Conservation (phyloP, 345 rosid species). For the Gossypium ekmanianum region DNA sequence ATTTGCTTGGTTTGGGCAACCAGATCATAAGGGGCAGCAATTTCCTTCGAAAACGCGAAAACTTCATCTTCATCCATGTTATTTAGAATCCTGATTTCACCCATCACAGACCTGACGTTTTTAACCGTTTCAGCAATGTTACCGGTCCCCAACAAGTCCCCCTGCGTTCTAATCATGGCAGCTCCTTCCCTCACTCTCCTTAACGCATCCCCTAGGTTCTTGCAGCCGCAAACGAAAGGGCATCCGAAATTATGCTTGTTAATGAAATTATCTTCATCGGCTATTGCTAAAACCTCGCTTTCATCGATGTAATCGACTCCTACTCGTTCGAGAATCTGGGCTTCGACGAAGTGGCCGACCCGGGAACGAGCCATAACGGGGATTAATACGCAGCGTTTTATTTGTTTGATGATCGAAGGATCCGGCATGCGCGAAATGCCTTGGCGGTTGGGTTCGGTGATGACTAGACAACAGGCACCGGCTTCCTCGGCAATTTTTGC, state of each 20-base stretch:
- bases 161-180: constrained; percentile 40
- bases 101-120: constrained; percentile 39
- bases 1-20: constrained; percentile 62
- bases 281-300: constrained; percentile 46
- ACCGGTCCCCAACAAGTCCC: constrained; percentile 28
- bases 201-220: constrained; percentile 39
- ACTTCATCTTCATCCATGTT: constrained; percentile 58
- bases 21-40: constrained; percentile 53
- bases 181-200: constrained; percentile 43
- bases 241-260: constrained; percentile 42
- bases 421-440: constrained; percentile 56
- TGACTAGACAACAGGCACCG: constrained; percentile 50
- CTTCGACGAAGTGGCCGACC: constrained; percentile 66
- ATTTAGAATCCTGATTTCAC: constrained; percentile 34
- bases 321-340: constrained; percentile 57
- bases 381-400: constrained; percentile 46
- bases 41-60: constrained; percentile 47
- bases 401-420: constrained; percentile 41
- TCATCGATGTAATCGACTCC: constrained; percentile 60
- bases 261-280: constrained; percentile 44
- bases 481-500: constrained; percentile 72
- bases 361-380: constrained; percentile 58
- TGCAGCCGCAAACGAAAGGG: constrained; percentile 45
- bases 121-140: constrained; percentile 32
- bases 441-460: constrained; percentile 36